Conservation (phyloP, 441 rosid genomes). For the Jatropha multifida region DNA sequence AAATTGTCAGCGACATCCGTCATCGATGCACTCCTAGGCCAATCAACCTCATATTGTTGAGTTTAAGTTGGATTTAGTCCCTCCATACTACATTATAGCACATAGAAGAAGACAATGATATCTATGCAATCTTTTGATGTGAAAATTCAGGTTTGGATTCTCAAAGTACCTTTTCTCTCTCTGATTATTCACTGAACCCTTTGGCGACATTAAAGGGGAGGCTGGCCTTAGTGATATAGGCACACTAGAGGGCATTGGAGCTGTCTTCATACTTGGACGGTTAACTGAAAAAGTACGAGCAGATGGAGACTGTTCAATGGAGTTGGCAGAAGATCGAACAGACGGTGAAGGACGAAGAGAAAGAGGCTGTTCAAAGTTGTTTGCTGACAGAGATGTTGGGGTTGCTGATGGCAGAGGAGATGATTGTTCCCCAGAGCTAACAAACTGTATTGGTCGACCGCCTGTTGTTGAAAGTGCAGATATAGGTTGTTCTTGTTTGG, state of each 20-base stretch:
- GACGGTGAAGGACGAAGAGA: not conserved
- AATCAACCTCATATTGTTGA: not conserved
- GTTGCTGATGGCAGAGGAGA: conserved; percentile 6
- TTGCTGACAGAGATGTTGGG: conserved; percentile 11
- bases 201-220: conserved; percentile 40
- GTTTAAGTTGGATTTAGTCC: not conserved
- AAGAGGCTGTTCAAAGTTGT: not conserved
- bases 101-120: not conserved
- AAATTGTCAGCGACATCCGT: not conserved
- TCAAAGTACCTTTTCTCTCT: conserved; percentile 60
- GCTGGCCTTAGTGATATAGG: conserved; percentile 58
- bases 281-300: conserved; percentile 18
- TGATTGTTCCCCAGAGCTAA: conserved; percentile 20
- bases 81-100: not conserved
- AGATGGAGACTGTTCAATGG: conserved; percentile 14
- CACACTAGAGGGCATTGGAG: conserved; percentile 50
- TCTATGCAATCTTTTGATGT: conserved; percentile 7
- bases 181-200: conserved; percentile 39
- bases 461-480: conserved; percentile 43
- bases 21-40: not conserved
- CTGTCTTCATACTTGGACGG: conserved; percentile 32
- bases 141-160: conserved; percentile 3
- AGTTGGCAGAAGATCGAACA: conserved; percentile 6
- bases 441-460: conserved; percentile 31
- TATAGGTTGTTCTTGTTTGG: conserved; percentile 53